Evolutionary conservation across 2,329 filamentous ascomycete genomes (phyloP), one percentile per base, ranked within the genome.

Genomic region (Arthrinium phaeospermum): DNA sequence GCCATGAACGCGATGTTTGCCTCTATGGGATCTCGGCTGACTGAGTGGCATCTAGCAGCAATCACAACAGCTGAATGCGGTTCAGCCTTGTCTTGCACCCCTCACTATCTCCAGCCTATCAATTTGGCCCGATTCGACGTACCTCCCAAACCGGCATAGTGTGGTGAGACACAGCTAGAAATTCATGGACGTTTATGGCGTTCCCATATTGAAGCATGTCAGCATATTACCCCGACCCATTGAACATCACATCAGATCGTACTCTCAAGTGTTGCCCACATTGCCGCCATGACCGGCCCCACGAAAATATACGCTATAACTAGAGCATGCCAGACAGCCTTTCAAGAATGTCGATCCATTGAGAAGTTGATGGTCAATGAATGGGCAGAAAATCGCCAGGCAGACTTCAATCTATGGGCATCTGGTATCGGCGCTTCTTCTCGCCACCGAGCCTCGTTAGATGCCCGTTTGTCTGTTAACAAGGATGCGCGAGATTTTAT

Each of bases 361-460:
- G 49, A n/a, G 49, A 10, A n/a, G 13, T 53, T 67, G 27, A 67
- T 67, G 37, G 30, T 14, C 8, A 2, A 10, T 10, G 57, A 67
- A 19, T 67, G 57, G 57, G 57, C 57, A 37, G 57, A 67, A 22
- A 67, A 67, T 22, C 57, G 57, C 10, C 57, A 41, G 12, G 57
- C 57, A 6, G 57, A 67, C 22, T 67, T 67, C 57, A 22, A 67
- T n/a, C 57, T 67, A 12, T 67, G 57, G 57, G 57, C 57, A 4
- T 22, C 14, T 41, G 57, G 53, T 2, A 34, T 37, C 22, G 53
- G 53, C 3, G 53, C 27, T 41, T 67, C 27, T 67, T 12, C 30
- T 2, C 13, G 30, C 10, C 13, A 67, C 14, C 57, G 14, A 7
- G 30, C 57, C 8, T 27, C 49, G 10, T 5, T 67, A 22, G 57